Evolutionary conservation across 1,284 basidiomycete species (phyloP).

Genomic region (Puccinia sorghi): DNA sequence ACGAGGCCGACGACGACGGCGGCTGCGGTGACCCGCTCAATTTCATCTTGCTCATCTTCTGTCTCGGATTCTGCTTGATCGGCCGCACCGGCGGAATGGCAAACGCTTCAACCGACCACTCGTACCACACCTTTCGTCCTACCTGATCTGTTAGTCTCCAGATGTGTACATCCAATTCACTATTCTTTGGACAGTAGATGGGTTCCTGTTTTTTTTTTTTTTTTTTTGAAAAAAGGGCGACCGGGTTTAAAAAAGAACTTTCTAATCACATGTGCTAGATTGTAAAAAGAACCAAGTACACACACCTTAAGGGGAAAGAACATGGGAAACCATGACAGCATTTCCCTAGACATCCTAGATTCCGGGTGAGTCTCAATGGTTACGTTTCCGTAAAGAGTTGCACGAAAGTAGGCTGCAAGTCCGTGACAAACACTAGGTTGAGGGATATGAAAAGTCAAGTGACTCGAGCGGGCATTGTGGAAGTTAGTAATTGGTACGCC

Average conservation of each 20-base stretch:
- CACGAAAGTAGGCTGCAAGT: conserved; percentile 97
- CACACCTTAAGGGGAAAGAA: conserved; percentile 72
- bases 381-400: conserved; percentile 82
- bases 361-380: conserved; percentile 93
- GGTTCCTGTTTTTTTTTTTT: conserved; percentile 67
- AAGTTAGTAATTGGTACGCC: conserved; percentile 60
- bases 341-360: conserved; percentile 79
- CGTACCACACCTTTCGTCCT: conserved; percentile 89
- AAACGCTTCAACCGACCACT: conserved; percentile 90
- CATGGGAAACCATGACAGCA: conserved; percentile 98
- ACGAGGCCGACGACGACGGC: conserved; percentile 33
- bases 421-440: conserved; percentile 93
- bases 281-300: not conserved
- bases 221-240: not conserved
- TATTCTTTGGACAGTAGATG: conserved; percentile 84
- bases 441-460: conserved; percentile 84
- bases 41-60: conserved; percentile 10
- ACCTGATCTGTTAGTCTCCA: conserved; percentile 82
- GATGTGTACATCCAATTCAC: conserved; percentile 87
- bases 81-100: conserved; percentile 64
- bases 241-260: not conserved
- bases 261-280: conserved; percentile 5
- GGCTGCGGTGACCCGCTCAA: conserved; percentile 45
- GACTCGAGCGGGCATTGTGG: conserved; percentile 60
- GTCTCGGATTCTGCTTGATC: conserved; percentile 11